A percentile compares a stretch with the other conserved stretches of the same genome.
Evolutionary conservation across 768 basidiomycete genomes (phyloP).

Genomic region (Tricholoma sp.): DNA sequence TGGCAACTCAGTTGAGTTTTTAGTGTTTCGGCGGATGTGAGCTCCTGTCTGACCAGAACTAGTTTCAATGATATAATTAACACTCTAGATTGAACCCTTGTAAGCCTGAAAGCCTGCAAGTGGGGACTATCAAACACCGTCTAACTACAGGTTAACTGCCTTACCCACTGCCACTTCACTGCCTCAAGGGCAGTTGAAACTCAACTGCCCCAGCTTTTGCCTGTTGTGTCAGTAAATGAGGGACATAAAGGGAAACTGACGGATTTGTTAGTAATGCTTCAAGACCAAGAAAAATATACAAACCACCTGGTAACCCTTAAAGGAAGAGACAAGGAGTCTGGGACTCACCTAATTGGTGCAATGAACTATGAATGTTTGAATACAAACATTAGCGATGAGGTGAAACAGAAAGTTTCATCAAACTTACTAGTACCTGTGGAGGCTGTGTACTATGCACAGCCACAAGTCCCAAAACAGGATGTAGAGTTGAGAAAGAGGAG

Average conservation of each 20-base stretch:
- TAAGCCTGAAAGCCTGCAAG: too few species aligned
- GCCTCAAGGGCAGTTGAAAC: too few species aligned
- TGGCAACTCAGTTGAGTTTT: too few species aligned
- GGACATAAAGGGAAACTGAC: not conserved
- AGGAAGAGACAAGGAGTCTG: not conserved
- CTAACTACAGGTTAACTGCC: too few species aligned
- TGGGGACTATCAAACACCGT: too few species aligned
- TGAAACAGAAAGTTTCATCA: not conserved
- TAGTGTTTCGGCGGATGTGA: too few species aligned
- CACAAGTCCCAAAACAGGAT: not conserved
- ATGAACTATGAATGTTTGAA: not conserved
- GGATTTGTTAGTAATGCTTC: not conserved
- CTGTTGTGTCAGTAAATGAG: not conserved
- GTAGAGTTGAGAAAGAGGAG: not conserved
- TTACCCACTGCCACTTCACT: too few species aligned
- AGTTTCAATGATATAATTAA: too few species aligned
- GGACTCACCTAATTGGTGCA: not conserved
- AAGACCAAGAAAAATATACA: not conserved
- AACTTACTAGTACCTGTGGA: not conserved
- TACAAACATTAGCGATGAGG: not conserved
- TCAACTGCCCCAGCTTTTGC: too few species aligned
- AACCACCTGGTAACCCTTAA: not conserved
- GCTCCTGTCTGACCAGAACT: too few species aligned
- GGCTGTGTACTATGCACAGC: not conserved
- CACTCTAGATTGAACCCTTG: too few species aligned